phyloP scores from a whole-genome alignment of 2,329 filamentous ascomycete genomes.

The Trichoderma sp. region DNA sequence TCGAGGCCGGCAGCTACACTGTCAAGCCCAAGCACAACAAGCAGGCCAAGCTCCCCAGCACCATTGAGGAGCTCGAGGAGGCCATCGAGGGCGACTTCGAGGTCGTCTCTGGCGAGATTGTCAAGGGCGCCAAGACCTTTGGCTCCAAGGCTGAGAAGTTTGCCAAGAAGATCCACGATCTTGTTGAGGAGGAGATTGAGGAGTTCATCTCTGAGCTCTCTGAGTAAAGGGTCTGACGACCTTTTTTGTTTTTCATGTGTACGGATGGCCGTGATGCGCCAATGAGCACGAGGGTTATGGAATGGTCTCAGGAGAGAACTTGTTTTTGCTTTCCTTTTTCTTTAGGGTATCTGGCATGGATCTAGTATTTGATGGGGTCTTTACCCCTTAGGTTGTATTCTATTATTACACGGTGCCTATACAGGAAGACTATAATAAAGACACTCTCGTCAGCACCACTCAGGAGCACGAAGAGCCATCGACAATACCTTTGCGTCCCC shows the following conservation, averaged over 20 bases:
- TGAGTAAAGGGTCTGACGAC: conserved; percentile 38
- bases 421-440: conserved; percentile 27
- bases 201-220: conserved; percentile 59
- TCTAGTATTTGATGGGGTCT: conserved; percentile 24
- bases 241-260: conserved; percentile 26
- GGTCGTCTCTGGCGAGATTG: conserved; percentile 57
- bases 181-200: conserved; percentile 63
- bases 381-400: conserved; percentile 26
- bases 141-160: conserved; percentile 62
- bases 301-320: conserved; percentile 21
- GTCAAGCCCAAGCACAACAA: conserved; percentile 44
- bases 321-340: conserved; percentile 34
- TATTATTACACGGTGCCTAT: conserved; percentile 22
- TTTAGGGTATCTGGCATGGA: conserved; percentile 36
- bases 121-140: conserved; percentile 56
- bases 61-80: conserved; percentile 63
- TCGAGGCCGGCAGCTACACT: conserved; percentile 70
- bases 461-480: too few species aligned
- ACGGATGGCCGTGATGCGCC: conserved; percentile 16
- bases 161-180: conserved; percentile 63
- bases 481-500: too few species aligned
- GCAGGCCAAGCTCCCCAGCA: conserved; percentile 41
- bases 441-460: background rate
- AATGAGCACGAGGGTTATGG: conserved; percentile 22
- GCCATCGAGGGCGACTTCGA: conserved; percentile 64